phyloP scores from a whole-genome alignment of 108 stramenopile genomes.

The Poteriospumella lacustris region DNA sequence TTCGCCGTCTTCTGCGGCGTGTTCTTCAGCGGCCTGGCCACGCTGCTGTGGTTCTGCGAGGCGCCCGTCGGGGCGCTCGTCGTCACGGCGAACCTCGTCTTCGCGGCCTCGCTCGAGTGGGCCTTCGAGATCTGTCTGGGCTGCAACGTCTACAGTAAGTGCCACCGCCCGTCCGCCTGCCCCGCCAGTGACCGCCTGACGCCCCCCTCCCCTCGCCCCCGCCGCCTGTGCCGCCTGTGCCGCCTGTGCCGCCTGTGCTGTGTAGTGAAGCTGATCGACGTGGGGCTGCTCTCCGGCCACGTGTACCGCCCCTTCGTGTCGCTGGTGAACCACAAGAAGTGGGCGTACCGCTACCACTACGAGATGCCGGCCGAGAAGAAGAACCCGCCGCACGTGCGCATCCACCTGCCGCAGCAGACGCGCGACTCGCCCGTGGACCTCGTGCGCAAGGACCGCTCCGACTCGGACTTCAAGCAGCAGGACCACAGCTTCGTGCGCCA shows the following conservation, averaged over 20 bases:
- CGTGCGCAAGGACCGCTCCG: slow-evolving; percentile 8
- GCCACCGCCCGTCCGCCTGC: no score
- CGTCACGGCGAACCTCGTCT: not conserved
- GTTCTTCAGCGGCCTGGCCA: not conserved
- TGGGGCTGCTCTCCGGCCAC: no score
- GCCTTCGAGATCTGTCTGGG: not conserved
- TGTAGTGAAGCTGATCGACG: not conserved
- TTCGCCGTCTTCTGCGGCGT: not conserved
- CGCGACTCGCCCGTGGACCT: slow-evolving; percentile 3
- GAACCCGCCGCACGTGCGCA: no score
- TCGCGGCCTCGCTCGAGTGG: not conserved
- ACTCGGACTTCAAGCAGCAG: slow-evolving; percentile 12
- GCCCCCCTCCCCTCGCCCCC: no score
- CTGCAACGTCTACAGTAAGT: not conserved
- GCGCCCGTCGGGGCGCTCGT: not conserved
- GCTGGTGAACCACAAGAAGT: not conserved
- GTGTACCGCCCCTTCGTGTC: not conserved
- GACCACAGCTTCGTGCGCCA: not conserved
- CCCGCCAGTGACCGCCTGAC: no score
- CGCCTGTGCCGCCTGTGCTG: no score
- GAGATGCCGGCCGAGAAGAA: no score
- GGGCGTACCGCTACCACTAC: slow-evolving; percentile 3
- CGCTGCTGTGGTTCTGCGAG: not conserved
- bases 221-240: no score
- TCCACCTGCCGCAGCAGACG: not conserved